A percentile compares a stretch with the other conserved stretches of the same genome.
Evolutionary conservation across 106 monocot species (phyloP).

Genomic region (Iris macrosiphon): DNA sequence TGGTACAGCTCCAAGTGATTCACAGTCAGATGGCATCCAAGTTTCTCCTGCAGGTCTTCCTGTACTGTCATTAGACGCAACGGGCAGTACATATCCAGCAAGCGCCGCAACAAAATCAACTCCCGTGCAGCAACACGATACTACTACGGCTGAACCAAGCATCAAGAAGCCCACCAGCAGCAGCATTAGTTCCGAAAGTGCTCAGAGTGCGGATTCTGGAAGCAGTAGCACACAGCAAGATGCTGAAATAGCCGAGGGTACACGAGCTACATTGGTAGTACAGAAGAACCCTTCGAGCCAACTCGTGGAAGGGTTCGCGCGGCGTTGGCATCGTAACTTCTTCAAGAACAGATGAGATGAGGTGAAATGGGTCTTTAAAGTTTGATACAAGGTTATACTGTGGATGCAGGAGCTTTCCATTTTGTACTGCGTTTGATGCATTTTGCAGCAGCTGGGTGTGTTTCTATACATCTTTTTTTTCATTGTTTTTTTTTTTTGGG

Average conservation of each 20-base stretch:
- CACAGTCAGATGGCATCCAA: neutral
- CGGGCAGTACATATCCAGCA: neutral
- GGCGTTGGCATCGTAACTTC: slow-evolving; percentile 57
- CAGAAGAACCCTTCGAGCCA: slow-evolving; percentile 57
- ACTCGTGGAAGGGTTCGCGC: slow-evolving; percentile 54
- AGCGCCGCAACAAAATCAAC: neutral
- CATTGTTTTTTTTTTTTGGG: too few relatives aligned
- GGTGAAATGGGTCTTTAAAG: too few relatives aligned
- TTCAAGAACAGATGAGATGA: slow-evolving; percentile 63
- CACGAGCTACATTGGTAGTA: slow-evolving; percentile 69
- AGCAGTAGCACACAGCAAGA: slow-evolving; percentile 17
- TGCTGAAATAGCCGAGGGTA: slow-evolving; percentile 29
- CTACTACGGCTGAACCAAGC: neutral
- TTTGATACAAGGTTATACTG: too few relatives aligned
- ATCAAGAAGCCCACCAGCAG: neutral
- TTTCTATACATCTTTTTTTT: too few relatives aligned
- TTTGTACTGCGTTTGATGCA: too few relatives aligned
- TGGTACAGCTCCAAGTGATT: neutral
- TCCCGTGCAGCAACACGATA: too few relatives aligned
- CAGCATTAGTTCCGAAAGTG: neutral
- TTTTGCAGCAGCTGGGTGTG: too few relatives aligned
- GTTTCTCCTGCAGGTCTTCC: neutral
- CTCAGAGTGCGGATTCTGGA: neutral
- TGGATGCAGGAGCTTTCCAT: too few relatives aligned
- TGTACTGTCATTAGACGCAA: neutral